Evolutionary conservation across 2,329 filamentous ascomycete genomes (phyloP).

Genomic region (Nothomitra cinnamomea): DNA sequence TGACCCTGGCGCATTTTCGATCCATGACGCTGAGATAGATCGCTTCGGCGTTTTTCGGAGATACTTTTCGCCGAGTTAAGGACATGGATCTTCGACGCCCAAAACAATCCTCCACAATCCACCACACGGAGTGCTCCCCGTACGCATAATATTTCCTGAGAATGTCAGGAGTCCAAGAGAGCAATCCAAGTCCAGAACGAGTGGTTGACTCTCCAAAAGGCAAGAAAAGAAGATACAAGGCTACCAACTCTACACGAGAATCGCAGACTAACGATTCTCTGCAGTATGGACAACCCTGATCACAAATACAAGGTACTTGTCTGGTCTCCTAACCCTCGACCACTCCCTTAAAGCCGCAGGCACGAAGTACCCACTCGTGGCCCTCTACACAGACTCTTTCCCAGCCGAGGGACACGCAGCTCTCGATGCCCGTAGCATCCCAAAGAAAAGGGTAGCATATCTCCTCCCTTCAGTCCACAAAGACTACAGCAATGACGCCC

Average conservation of each 20-base stretch:
- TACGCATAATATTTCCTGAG: background rate
- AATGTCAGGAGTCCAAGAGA: background rate
- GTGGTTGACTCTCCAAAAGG: background rate
- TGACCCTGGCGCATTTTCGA: too few species aligned
- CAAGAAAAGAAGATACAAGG: background rate
- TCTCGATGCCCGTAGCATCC: conserved; percentile 51
- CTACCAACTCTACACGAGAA: too few species aligned
- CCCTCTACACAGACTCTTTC: conserved; percentile 66
- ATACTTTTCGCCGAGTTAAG: too few species aligned
- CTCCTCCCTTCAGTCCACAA: conserved; percentile 48
- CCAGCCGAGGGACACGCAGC: conserved; percentile 50
- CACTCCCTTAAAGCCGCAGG: conserved; percentile 49
- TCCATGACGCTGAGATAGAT: too few species aligned
- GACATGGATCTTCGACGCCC: too few species aligned
- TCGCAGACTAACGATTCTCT: background rate
- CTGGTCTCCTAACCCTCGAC: conserved; percentile 67
- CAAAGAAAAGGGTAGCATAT: conserved; percentile 52
- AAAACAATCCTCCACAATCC: too few species aligned
- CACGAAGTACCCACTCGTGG: conserved; percentile 62
- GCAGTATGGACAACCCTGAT: conserved; percentile 77
- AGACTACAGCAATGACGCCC: conserved; percentile 59
- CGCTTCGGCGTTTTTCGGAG: too few species aligned
- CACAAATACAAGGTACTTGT: conserved; percentile 67
- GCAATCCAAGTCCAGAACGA: background rate
- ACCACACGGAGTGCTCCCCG: background rate